These are phyloP conservation scores for Neurospora cerealis DNA, from an alignment of 495 filamentous ascomycete genomes.

Conservation along the genomic window DNA sequence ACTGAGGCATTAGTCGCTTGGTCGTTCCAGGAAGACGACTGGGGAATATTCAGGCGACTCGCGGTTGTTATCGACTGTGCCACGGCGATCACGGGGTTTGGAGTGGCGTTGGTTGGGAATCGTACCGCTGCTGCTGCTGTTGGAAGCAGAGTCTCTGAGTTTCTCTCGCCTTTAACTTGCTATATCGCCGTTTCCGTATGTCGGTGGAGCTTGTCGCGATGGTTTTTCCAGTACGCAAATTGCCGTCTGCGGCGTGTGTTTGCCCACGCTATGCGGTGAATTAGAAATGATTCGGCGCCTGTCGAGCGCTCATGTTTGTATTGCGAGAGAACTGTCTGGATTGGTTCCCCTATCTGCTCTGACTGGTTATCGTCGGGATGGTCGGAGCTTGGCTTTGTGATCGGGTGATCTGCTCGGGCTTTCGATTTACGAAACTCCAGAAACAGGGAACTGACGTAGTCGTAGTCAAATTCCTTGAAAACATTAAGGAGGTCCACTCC, in stretches of 20 bases:
- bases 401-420: too few relatives aligned
- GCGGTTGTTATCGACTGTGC: constrained; percentile 1
- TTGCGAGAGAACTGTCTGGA: too few relatives aligned
- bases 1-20: neutral
- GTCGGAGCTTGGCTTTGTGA: too few relatives aligned
- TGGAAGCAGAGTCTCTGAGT: too few relatives aligned
- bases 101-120: neutral
- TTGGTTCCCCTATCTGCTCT: too few relatives aligned
- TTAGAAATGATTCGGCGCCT: constrained; percentile 6
- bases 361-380: too few relatives aligned
- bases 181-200: neutral
- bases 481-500: too few relatives aligned
- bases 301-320: too few relatives aligned
- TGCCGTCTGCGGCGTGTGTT: constrained; percentile 11
- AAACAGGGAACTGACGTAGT: too few relatives aligned
- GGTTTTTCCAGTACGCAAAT: constrained; percentile 14
- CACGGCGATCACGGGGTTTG: neutral
- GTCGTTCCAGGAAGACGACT: neutral
- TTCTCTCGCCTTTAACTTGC: too few relatives aligned
- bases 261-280: constrained; percentile 13
- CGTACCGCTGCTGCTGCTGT: neutral
- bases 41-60: neutral
- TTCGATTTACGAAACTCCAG: too few relatives aligned
- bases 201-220: constrained; percentile 12
- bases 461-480: too few relatives aligned